These are phyloP conservation scores for Aureobasidium subglaciale DNA, from an alignment of 2,329 filamentous ascomycete genomes.

Conservation along the genomic window DNA sequence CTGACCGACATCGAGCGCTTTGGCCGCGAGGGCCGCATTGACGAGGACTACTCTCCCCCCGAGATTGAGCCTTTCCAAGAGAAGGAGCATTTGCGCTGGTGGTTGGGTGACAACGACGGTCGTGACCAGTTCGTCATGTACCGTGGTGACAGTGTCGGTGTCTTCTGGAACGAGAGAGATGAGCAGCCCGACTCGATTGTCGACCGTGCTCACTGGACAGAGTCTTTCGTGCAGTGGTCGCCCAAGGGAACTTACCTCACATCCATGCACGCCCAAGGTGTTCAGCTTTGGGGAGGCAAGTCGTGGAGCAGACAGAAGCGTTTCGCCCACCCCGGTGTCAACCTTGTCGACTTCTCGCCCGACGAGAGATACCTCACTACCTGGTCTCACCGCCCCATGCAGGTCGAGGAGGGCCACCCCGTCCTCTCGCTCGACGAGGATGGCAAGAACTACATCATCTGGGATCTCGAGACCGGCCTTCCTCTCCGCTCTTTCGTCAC, in stretches of 20 bases:
- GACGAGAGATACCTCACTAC: conserved; percentile 89
- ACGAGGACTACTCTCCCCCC: conserved; percentile 82
- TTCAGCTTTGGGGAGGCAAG: conserved; percentile 90
- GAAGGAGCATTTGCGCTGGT: conserved; percentile 91
- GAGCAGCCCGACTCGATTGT: conserved; percentile 82
- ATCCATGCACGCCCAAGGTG: conserved; percentile 91
- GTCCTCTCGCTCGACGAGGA: conserved; percentile 74
- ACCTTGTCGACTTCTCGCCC: conserved; percentile 93
- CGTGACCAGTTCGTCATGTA: conserved; percentile 96
- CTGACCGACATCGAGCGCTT: conserved; percentile 96
- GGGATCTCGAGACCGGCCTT: conserved; percentile 86
- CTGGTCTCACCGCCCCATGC: conserved; percentile 91
- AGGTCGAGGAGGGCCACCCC: conserved; percentile 83
- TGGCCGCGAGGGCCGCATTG: conserved; percentile 84
- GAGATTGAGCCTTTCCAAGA: conserved; percentile 78
- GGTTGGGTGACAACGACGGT: conserved; percentile 80
- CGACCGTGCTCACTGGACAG: conserved; percentile 93
- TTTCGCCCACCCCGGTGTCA: conserved; percentile 91
- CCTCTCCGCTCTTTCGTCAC: conserved; percentile 91
- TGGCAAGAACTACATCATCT: conserved; percentile 98
- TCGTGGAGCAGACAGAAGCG: conserved; percentile 87
- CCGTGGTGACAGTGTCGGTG: conserved; percentile 81
- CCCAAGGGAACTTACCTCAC: conserved; percentile 89
- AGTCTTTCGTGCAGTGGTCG: conserved; percentile 97
- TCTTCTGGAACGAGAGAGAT: conserved; percentile 98